phyloP scores from a whole-genome alignment of 176 grass and related monocot genomes.

The Lolium multiflorum region DNA sequence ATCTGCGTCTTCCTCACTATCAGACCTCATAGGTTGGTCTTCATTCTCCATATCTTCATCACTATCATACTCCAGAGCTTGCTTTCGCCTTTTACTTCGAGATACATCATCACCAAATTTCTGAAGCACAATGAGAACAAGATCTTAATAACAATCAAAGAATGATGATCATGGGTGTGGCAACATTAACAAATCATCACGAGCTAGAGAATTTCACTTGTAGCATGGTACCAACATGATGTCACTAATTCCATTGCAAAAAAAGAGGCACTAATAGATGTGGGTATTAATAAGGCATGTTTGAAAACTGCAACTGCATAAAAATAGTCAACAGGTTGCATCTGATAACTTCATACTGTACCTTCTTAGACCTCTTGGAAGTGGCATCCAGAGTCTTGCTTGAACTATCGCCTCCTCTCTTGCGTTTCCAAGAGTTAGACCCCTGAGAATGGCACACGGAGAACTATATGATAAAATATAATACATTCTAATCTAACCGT shows the following conservation, averaged over 20 bases:
- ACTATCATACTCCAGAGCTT: constrained; percentile 47
- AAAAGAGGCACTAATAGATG: neutral
- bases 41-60: constrained; percentile 65
- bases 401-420: constrained; percentile 58
- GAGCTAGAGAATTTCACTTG: constrained; percentile 30
- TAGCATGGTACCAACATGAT: constrained; percentile 21
- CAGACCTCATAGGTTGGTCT: constrained; percentile 49
- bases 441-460: constrained; percentile 44
- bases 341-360: constrained; percentile 32
- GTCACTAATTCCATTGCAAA: constrained; percentile 8
- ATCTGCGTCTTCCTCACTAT: constrained; percentile 57
- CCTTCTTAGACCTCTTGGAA: constrained; percentile 74
- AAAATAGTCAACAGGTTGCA: constrained; percentile 20
- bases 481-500: constrained; percentile 18
- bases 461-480: constrained; percentile 23
- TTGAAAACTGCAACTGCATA: neutral
- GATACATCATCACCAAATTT: constrained; percentile 46
- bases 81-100: constrained; percentile 40
- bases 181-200: constrained; percentile 28
- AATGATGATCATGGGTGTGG: constrained; percentile 37
- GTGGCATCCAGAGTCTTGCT: constrained; percentile 55
- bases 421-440: constrained; percentile 79
- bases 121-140: constrained; percentile 44
- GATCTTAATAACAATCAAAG: constrained; percentile 22
- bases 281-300: constrained; percentile 17